Percentiles rank a stretch among this genome's conserved stretches.
phyloP scores from a whole-genome alignment of 495 filamentous ascomycete species.

The Cercophora samala region DNA sequence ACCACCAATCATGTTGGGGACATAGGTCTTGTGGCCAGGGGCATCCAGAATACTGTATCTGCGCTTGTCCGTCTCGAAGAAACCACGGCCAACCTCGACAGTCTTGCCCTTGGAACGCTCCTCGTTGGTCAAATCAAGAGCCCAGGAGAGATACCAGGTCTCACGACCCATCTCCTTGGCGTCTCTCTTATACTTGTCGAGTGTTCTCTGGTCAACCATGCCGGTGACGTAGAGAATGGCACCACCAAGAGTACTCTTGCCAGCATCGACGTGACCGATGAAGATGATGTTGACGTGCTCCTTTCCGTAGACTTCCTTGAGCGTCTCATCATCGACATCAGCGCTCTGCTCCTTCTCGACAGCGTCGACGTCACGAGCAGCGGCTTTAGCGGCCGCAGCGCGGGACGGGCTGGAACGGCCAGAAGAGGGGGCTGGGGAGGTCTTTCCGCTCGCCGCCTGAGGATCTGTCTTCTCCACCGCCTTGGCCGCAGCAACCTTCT shows the following conservation, averaged over 20 bases:
- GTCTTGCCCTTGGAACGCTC: constrained; percentile 97
- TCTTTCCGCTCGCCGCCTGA: constrained; percentile 64
- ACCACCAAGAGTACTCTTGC: constrained; percentile 93
- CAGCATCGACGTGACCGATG: constrained; percentile 96
- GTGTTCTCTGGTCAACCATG: constrained; percentile 97
- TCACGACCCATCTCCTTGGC: constrained; percentile 95
- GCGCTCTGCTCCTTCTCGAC: constrained; percentile 84
- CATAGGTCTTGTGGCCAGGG: constrained; percentile 93
- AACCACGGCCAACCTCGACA: constrained; percentile 93
- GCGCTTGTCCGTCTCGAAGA: constrained; percentile 89
- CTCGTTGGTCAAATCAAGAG: constrained; percentile 92
- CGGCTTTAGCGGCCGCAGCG: constrained; percentile 45
- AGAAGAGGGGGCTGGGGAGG: constrained; percentile 73
- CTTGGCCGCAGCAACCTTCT: constrained; percentile 60
- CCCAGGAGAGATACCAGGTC: constrained; percentile 98
- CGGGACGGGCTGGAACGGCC: constrained; percentile 69
- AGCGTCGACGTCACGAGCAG: constrained; percentile 69
- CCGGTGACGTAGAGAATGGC: constrained; percentile 88
- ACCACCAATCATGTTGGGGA: constrained; percentile 94
- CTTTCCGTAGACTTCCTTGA: constrained; percentile 97
- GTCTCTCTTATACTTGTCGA: constrained; percentile 96
- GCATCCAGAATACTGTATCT: constrained; percentile 93
- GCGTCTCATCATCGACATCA: constrained; percentile 83
- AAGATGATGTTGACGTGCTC: constrained; percentile 99
- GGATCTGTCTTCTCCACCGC: constrained; percentile 82